Evolutionary conservation across 1,284 basidiomycete species (phyloP).

Genomic region (Trametes versicolor): DNA sequence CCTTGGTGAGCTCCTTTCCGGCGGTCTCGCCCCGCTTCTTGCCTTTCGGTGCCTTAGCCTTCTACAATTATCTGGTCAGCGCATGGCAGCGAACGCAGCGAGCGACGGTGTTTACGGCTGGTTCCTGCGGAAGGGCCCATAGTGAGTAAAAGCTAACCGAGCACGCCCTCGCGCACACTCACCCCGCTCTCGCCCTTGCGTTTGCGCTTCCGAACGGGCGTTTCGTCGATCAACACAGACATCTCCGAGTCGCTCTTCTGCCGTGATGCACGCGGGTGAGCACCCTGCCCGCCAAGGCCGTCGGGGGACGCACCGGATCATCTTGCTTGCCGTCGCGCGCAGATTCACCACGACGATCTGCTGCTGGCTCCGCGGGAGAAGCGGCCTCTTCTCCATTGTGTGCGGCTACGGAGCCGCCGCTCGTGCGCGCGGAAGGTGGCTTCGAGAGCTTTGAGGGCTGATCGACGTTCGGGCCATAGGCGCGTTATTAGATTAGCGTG

Average conservation of each 20-base stretch:
- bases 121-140: conserved; percentile 4
- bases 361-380: not conserved
- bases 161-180: conserved; percentile 6
- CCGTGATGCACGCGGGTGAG: not conserved
- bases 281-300: not conserved
- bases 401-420: not conserved
- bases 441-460: conserved; percentile 5
- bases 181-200: conserved; percentile 49
- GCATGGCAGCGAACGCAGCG: not conserved
- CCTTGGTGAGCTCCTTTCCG: conserved; percentile 43
- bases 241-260: conserved; percentile 68
- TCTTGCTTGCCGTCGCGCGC: not conserved
- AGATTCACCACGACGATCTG: not conserved
- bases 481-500: not conserved
- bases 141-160: not conserved
- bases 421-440: not conserved
- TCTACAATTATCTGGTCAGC: conserved; percentile 15
- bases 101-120: not conserved
- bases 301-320: conserved; percentile 1
- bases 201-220: conserved; percentile 50
- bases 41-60: conserved; percentile 29
- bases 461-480: conserved; percentile 25
- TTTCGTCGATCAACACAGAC: conserved; percentile 67
- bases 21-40: conserved; percentile 41
- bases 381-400: not conserved